A percentile compares a stretch with the other conserved stretches of the same genome.
Evolutionary conservation across 2,329 filamentous ascomycete species (phyloP).

Genomic region (Aspergillus sp.): DNA sequence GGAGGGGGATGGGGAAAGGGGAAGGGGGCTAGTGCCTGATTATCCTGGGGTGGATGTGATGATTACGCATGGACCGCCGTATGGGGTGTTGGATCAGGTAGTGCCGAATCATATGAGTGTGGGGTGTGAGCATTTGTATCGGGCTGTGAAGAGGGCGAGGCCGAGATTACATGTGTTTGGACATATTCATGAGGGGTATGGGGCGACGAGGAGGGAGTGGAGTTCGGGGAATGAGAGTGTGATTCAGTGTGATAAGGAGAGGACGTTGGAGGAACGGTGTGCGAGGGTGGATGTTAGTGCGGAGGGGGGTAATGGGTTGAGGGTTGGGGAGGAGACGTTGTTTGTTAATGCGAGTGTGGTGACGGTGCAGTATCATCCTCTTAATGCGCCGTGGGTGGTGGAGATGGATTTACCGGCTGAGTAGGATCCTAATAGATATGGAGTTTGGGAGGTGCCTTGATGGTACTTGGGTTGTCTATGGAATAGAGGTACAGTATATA

Average conservation of each 20-base stretch:
- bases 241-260: conserved; percentile 29
- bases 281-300: conserved; percentile 39
- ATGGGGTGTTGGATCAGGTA: conserved; percentile 51
- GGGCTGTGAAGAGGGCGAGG: conserved; percentile 52
- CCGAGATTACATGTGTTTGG: conserved; percentile 64
- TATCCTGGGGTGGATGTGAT: conserved; percentile 55
- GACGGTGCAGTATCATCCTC: conserved; percentile 50
- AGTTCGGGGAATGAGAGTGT: conserved; percentile 16
- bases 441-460: no score
- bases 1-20: neutral
- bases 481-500: no score
- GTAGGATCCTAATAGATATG: neutral
- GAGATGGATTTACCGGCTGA: conserved; percentile 52
- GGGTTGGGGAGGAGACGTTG: conserved; percentile 54
- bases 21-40: conserved; percentile 42
- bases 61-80: conserved; percentile 63
- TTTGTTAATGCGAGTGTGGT: conserved; percentile 63
- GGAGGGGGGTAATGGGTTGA: conserved; percentile 32
- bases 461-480: no score
- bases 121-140: conserved; percentile 58
- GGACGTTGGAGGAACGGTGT: conserved; percentile 33
- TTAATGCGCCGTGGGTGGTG: conserved; percentile 58
- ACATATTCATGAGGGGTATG: conserved; percentile 62
- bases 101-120: conserved; percentile 38
- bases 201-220: conserved; percentile 42